phyloP scores from a whole-genome alignment of 805 yeast genomes.

The Barnettozyma californica region DNA sequence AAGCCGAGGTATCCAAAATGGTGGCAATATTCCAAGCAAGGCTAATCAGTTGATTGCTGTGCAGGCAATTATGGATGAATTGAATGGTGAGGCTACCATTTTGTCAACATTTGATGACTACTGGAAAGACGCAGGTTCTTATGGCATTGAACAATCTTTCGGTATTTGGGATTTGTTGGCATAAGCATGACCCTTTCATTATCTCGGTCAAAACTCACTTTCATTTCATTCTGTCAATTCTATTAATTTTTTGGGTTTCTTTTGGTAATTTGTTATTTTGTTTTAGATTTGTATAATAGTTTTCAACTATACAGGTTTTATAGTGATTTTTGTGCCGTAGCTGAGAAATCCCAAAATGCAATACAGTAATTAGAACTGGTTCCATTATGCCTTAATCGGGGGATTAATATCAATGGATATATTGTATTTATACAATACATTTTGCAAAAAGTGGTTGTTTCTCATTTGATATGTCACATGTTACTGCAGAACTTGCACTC shows the following conservation, averaged over 20 bases:
- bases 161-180: constrained; percentile 45
- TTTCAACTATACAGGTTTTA: background rate
- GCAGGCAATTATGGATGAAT: constrained; percentile 48
- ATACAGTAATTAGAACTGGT: too few species aligned
- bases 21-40: constrained; percentile 63
- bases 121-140: constrained; percentile 84
- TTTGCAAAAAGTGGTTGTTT: too few species aligned
- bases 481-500: too few species aligned
- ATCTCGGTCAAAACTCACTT: background rate
- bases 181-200: constrained; percentile 1
- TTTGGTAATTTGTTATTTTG: background rate
- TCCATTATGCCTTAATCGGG: too few species aligned
- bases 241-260: background rate
- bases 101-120: constrained; percentile 76
- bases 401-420: too few species aligned
- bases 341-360: too few species aligned
- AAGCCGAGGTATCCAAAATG: constrained; percentile 63
- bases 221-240: background rate
- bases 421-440: too few species aligned
- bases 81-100: constrained; percentile 60
- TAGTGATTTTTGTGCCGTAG: background rate
- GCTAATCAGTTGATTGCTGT: constrained; percentile 73
- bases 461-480: too few species aligned
- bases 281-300: background rate
- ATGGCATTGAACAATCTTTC: constrained; percentile 83